Evolutionary conservation across 139 green algal genomes (phyloP), one percentile per base, ranked within the genome.

Genomic region (Chlamydomonas schloesseri): DNA sequence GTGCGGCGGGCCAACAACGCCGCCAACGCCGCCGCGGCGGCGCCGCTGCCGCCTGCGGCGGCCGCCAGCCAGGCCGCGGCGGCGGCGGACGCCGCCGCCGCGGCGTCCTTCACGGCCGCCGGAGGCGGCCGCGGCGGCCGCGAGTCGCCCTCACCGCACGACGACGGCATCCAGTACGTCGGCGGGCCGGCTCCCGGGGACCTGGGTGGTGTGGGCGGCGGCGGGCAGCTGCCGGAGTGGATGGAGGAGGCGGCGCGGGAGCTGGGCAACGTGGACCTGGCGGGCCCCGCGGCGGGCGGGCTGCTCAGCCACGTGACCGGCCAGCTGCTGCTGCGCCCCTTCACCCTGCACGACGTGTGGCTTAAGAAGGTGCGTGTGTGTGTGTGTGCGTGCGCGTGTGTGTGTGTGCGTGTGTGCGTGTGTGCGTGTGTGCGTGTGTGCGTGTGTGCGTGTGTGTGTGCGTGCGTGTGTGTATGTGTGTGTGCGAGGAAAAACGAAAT

Each of bases 261-360:
- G 29, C 47, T 90, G 86, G 74, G 71, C 2, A 74, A 65, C 26
- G 71, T 67, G 55, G 78, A 83, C 21, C 69, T 86, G 42, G 58
- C 33, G 1, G 13, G n/a, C n/a, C 6, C 6, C 42, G 68, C 31
- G 24, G 58, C 15, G 0, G 68, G 34, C 3, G 81, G 55, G 24
- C 73, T 90, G 65, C 73, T 90, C 31, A 46, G 81, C 57, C 73
- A 87, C 57, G 83, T 89, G 26, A 83, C 71, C 42, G 84, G 72
- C 15, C 78, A 88, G 82, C 79, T 91, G 88, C 88, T 92, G 67
- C 84, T 92, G 80, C 83, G 80, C 42, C 88, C 88, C 20, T 76
- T 71, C 50, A 70, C 84, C 2, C 74, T 92, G 73, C 84, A 92
- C 58, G 88, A 92, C 74, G 77, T 83, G 36, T 92, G 88, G 88